phyloP scores from a whole-genome alignment of 805 yeast genomes.

The Suhomyces vadensis region DNA sequence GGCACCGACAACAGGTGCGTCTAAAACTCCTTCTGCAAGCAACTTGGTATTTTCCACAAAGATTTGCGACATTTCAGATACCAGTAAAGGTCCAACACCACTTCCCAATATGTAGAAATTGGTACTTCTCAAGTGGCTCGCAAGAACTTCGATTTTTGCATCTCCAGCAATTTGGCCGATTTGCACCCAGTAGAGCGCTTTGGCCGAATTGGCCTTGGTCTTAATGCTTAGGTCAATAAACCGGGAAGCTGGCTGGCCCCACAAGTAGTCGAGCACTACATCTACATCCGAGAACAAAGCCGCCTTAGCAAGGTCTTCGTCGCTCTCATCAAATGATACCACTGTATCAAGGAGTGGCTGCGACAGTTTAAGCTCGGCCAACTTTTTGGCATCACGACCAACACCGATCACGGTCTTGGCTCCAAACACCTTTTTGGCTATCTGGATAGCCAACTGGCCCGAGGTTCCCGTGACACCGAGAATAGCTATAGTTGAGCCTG shows the following conservation, averaged over 20 bases:
- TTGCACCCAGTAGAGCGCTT: conserved; percentile 12
- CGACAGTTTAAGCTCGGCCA: conserved; percentile 4
- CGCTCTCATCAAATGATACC: conserved; percentile 3
- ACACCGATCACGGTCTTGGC: conserved; percentile 11
- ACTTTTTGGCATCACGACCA: conserved; percentile 7
- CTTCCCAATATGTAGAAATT: conserved; percentile 13
- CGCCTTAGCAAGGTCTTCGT: not conserved
- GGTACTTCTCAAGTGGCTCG: conserved; percentile 10
- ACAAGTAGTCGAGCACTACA: conserved; percentile 13
- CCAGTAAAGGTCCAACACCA: conserved; percentile 11
- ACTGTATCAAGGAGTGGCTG: conserved; percentile 10
- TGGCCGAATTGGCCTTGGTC: conserved; percentile 2
- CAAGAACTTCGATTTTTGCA: conserved; percentile 4
- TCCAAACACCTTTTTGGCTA: conserved; percentile 9
- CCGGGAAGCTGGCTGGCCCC: conserved; percentile 9
- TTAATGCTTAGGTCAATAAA: not conserved
- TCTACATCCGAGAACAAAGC: conserved; percentile 6
- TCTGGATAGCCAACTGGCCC: conserved; percentile 12
- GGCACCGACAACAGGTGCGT: conserved; percentile 3
- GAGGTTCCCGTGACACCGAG: conserved; percentile 13
- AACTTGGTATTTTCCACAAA: conserved; percentile 2
- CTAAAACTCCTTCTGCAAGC: conserved; percentile 8
- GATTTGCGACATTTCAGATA: not conserved
- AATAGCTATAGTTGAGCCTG: conserved; percentile 10
- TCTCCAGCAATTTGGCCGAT: conserved; percentile 13